Percentiles rank a stretch among this genome's conserved stretches.
These are phyloP conservation scores for Hyphodiscus sp. DNA, from an alignment of 2,329 filamentous ascomycete species.

Conservation along the genomic window DNA sequence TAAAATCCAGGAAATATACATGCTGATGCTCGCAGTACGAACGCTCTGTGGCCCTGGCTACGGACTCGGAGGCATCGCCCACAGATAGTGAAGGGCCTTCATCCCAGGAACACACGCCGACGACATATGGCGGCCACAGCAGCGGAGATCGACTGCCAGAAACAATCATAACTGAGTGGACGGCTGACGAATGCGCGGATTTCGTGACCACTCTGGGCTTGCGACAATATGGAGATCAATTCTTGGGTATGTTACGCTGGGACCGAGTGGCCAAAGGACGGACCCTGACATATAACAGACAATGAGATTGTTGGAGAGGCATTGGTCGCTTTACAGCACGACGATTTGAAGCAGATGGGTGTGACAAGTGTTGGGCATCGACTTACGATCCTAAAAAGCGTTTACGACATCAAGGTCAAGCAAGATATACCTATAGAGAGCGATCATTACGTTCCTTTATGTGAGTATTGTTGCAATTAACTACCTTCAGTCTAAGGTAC, in stretches of 20 bases:
- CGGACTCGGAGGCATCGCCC: slow-evolving; percentile 62
- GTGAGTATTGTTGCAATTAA: slow-evolving; percentile 46
- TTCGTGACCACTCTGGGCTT: slow-evolving; percentile 77
- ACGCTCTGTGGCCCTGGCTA: slow-evolving; percentile 57
- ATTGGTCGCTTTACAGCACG: slow-evolving; percentile 79
- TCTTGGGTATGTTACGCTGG: slow-evolving; percentile 62
- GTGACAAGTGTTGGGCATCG: slow-evolving; percentile 90
- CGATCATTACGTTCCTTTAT: slow-evolving; percentile 88
- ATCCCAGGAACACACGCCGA: slow-evolving; percentile 65
- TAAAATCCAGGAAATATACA: neutral
- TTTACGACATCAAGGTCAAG: slow-evolving; percentile 93
- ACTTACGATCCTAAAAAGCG: slow-evolving; percentile 87
- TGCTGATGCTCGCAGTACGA: slow-evolving; percentile 35
- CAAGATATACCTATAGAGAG: slow-evolving; percentile 87
- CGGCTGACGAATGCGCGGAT: slow-evolving; percentile 81
- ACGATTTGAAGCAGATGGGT: slow-evolving; percentile 93
- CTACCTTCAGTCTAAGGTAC: slow-evolving; percentile 1
- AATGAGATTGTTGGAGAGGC: slow-evolving; percentile 93
- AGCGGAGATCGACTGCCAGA: slow-evolving; percentile 63
- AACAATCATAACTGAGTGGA: slow-evolving; percentile 74
- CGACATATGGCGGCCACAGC: slow-evolving; percentile 63
- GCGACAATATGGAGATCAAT: slow-evolving; percentile 73
- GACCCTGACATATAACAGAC: slow-evolving; percentile 46
- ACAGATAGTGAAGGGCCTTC: slow-evolving; percentile 68
- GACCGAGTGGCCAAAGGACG: neutral